Conservation (phyloP, 2,329 filamentous ascomycete genomes). For the Coniochaeta sp. region DNA sequence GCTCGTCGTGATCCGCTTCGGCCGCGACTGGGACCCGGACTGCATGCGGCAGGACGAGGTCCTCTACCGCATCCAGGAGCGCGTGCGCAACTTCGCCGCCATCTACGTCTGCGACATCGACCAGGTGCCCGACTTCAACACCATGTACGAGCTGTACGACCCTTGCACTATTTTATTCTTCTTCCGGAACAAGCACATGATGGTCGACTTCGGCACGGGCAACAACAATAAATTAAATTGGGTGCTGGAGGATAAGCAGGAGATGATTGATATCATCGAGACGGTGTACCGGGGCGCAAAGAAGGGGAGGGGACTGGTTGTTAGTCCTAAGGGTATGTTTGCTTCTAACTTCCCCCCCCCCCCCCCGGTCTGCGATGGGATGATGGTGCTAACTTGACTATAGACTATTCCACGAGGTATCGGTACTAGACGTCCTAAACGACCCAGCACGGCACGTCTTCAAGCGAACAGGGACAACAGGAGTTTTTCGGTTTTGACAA, state of each 20-base stretch:
- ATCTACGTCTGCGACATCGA: conserved; percentile 94
- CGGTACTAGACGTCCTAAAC: not conserved
- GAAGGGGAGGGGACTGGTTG: conserved; percentile 93
- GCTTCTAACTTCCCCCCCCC: conserved; percentile 16
- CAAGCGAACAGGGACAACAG: not conserved
- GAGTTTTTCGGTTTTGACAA: not conserved
- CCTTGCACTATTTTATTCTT: conserved; percentile 60
- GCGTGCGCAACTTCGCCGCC: conserved; percentile 86
- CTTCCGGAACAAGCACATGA: conserved; percentile 98
- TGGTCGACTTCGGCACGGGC: conserved; percentile 94
- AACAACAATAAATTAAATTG: conserved; percentile 99
- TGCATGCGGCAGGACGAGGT: conserved; percentile 78
- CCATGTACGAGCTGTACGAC: conserved; percentile 75
- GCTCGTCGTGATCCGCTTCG: conserved; percentile 89
- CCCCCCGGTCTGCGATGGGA: conserved; percentile 63
- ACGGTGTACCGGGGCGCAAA: conserved; percentile 98
- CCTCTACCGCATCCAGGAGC: conserved; percentile 87
- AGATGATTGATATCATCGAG: conserved; percentile 97
- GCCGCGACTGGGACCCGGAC: conserved; percentile 76
- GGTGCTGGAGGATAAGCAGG: conserved; percentile 95
- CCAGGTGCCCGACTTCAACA: conserved; percentile 85
- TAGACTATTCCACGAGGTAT: conserved; percentile 54
- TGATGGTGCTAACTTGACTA: conserved; percentile 54
- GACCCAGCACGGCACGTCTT: too few species aligned
- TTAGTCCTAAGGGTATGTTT: conserved; percentile 73